Base-by-base conservation (phyloP, 2,329 filamentous ascomycete species). In the Bimuria novae-zelandiae region DNA sequence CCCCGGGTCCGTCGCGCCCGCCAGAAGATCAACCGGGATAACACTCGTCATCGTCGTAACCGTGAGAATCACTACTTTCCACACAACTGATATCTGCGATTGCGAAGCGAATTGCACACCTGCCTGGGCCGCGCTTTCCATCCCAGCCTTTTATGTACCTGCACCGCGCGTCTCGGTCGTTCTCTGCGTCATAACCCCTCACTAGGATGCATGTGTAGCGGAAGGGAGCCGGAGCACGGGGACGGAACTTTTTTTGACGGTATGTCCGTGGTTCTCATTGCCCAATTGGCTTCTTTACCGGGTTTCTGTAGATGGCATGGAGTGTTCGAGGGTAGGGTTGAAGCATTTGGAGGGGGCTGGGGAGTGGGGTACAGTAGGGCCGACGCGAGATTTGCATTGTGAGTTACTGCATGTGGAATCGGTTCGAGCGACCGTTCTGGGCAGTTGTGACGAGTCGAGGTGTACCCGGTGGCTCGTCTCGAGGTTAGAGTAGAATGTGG, bases 11-110 rank as follows among this genome's bases (percentile, higher is more conserved):
- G 64, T 69, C 10, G 71, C 71, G 27, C 61, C 64, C 2, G 67
- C 60, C 22, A 70, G 54, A 21, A 75, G 55, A 43, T 74, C 67
- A 10, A 74, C 63, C 16, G 64, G 60, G 6, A 71, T 61, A 29
- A 71, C 67, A 49, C 49, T 60, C 45, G 60, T 63, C 67, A 72
- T 72, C 42, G 51, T 60, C 35, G 53, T 49, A 17, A 62, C 10
- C 14, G 54, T 65, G 4, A 47, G 56, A 7, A 52, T 57, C 37
- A 61, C 22, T 3, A 57, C 35, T 35, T 58, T 61, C 57, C 56
- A 61, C 21, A 64, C 21, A 2, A 49, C 16, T 19, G 33, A 8
- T 36, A 16, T 36, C 23, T 41, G 52, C 7, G 40, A 48, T 6
- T n/a, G n/a, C n/a, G n/a, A n/a, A n/a, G n/a, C n/a, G n/a, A 60